These are phyloP conservation scores for Kazachstania psychrophila DNA, from an alignment of 805 yeast genomes.

Conservation along the genomic window DNA sequence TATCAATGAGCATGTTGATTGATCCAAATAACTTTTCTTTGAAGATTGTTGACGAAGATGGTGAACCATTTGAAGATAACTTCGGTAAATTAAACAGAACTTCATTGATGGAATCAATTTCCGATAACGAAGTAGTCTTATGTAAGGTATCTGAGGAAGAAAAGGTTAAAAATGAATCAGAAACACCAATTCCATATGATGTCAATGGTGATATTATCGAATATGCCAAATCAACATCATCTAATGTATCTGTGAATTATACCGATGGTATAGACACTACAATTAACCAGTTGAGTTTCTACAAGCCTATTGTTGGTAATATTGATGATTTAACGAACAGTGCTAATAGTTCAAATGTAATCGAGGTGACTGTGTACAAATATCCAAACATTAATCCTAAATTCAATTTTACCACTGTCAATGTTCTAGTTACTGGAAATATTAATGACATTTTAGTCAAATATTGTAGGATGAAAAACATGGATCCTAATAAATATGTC, in stretches of 20 bases:
- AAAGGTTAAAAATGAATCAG: conserved; percentile 40
- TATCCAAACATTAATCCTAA: conserved; percentile 28
- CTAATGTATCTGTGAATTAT: conserved; percentile 4
- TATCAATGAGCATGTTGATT: conserved; percentile 10
- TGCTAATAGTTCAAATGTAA: conserved; percentile 19
- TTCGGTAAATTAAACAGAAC: conserved; percentile 80
- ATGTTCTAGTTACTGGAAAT: conserved; percentile 28
- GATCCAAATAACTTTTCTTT: conserved; percentile 33
- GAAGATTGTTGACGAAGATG: conserved; percentile 85
- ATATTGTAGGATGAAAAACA: conserved; percentile 29
- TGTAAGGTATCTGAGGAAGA: conserved; percentile 44
- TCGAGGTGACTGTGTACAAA: conserved; percentile 27
- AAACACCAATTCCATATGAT: conserved; percentile 45
- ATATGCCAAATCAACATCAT: conserved; percentile 3
- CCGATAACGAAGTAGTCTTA: conserved; percentile 74
- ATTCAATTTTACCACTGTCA: conserved; percentile 24
- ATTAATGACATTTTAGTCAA: conserved; percentile 32
- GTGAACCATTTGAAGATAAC: conserved; percentile 81
- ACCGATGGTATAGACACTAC: conserved; percentile 7
- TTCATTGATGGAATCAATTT: conserved; percentile 57
- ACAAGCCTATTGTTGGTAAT: conserved; percentile 31
- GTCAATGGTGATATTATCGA: conserved; percentile 11
- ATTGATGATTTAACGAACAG: conserved; percentile 11
- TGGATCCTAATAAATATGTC: conserved; percentile 32
- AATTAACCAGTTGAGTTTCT: conserved; percentile 30